Base-by-base conservation (phyloP, 164 flowering plant genomes). In the Vitis riparia region DNA sequence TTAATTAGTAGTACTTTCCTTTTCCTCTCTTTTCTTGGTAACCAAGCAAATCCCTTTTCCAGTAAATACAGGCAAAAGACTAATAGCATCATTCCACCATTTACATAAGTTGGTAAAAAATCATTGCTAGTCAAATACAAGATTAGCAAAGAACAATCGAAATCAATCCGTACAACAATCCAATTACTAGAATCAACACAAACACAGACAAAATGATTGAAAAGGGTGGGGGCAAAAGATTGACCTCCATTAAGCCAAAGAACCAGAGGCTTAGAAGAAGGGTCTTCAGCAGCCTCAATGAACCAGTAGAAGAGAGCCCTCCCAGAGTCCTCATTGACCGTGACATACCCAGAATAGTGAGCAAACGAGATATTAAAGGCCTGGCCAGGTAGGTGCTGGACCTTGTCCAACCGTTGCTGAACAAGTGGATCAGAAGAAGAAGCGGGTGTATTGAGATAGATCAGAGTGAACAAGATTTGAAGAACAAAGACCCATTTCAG, bases 231-330 rank as follows among this genome's bases (percentile, higher is more conserved):
- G 49, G 13, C 11, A 15, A 47, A 14, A 8, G 48, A 30, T 37
- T 56, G 37, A 90, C 97, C 98, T 85, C 98, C 98, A 78, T 94
- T 91, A 48, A 92, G 91, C 97, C 98, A 92, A 62, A 94, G 89
- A 73, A 92, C 71, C 56, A 94, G 80, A 63, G 98, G 98, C 82
- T 91, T 94, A 15, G 97, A 86, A 71, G 80, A 78, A 69, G 98
- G 88, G 57, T 87, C 90, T 11, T 92, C 88, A 49, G 49, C 86
- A 72, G 98, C 97, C 71, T 94, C 95, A 75, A 91, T 61, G 71
- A 92, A 84, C 98, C 97, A 94, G 65, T 94, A 94, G 74, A 94
- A 94, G 17, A 92, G 81, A 9, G 90, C 77, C 79, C 97, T 89
- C 65, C 91, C 97, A 50, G 85, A 73, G 9, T 72, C 74, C 66